Percentiles rank a stretch among this genome's conserved stretches.
phyloP scores from a whole-genome alignment of 352 stramenopile species.

The Phytopythium boreale region DNA sequence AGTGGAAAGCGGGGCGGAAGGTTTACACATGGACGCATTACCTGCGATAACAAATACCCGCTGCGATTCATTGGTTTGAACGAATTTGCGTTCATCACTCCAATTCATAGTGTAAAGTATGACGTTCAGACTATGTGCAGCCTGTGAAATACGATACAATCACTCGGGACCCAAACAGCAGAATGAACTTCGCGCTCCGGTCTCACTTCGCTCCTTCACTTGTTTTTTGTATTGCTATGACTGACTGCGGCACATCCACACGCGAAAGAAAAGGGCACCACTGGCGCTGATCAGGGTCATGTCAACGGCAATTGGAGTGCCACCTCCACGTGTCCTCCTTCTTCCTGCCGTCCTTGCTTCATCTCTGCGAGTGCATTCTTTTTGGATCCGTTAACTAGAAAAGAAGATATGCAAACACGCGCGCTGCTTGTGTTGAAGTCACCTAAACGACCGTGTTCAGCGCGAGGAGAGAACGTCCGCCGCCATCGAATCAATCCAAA shows the following conservation, averaged over 20 bases:
- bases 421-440: not conserved
- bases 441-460: not conserved
- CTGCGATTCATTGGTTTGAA: too few relatives aligned
- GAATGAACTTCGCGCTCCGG: not conserved
- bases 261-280: not conserved
- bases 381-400: not conserved
- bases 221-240: not conserved
- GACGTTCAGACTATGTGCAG: not conserved
- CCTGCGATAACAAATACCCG: not conserved
- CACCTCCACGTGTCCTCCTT: constrained; percentile 3
- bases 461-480: not conserved
- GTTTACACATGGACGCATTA: not conserved
- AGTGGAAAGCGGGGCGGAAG: not conserved
- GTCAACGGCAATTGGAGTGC: not conserved
- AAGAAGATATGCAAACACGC: not conserved
- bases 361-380: not conserved
- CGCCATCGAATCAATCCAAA: not conserved
- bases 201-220: not conserved
- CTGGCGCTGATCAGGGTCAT: not conserved
- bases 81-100: not conserved
- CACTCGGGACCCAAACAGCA: not conserved
- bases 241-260: not conserved
- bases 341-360: not conserved
- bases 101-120: not conserved
- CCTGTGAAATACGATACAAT: not conserved